A percentile compares a stretch with the other conserved stretches of the same genome.
phyloP scores from a whole-genome alignment of 352 stramenopile genomes.

The Globisporangium uncinulatum region DNA sequence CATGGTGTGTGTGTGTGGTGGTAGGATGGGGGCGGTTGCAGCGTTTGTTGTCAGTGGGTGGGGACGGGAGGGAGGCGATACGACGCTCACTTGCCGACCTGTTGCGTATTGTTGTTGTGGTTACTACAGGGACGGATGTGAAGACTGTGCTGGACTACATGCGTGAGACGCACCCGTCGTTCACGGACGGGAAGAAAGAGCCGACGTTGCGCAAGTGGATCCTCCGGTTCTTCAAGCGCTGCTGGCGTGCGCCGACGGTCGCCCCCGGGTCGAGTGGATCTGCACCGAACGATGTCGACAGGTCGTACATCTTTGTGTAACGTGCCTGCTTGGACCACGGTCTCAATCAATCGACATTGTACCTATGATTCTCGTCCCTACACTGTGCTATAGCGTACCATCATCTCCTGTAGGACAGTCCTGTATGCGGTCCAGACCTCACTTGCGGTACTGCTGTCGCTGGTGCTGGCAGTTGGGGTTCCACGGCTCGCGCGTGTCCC shows the following conservation, averaged over 20 bases:
- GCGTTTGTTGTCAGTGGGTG: not conserved
- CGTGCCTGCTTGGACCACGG: too few relatives aligned
- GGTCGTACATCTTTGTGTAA: constrained; percentile 57
- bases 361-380: not conserved
- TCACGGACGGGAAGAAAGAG: constrained; percentile 79
- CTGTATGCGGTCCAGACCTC: not conserved
- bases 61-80: too few relatives aligned
- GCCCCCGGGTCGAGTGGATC: constrained; percentile 1
- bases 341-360: too few relatives aligned
- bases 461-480: constrained; percentile 24
- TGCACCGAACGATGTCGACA: constrained; percentile 24
- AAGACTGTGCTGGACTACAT: constrained; percentile 69
- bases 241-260: constrained; percentile 33
- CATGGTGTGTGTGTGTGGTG: constrained; percentile 20
- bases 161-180: constrained; percentile 49
- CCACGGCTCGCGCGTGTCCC: constrained; percentile 27
- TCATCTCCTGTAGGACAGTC: not conserved
- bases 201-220: constrained; percentile 77
- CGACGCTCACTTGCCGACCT: too few relatives aligned
- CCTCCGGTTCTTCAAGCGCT: constrained; percentile 77
- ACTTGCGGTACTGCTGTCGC: not conserved
- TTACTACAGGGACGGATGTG: constrained; percentile 45
- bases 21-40: not conserved
- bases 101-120: too few relatives aligned
- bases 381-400: not conserved